These are phyloP conservation scores for Cucurbita argyrosperma DNA, from an alignment of 306 rosid genomes.

Conservation along the genomic window DNA sequence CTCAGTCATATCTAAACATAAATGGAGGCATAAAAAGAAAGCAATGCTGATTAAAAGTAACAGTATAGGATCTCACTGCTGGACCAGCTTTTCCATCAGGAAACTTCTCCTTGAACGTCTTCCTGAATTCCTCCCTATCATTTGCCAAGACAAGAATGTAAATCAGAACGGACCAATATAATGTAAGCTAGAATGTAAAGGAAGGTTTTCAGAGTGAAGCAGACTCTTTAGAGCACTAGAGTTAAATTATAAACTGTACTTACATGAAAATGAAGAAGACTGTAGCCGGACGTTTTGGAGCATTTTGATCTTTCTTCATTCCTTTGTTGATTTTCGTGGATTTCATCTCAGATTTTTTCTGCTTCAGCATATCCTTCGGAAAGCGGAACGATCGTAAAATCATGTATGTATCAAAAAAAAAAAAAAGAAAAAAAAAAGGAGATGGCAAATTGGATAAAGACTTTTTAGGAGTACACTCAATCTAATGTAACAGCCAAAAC, in stretches of 20 bases:
- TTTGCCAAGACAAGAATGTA: not conserved
- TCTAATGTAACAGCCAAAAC: not conserved
- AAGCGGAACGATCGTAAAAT: not conserved
- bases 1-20: not conserved
- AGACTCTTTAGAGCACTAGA: too few species aligned
- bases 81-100: slow-evolving; percentile 22
- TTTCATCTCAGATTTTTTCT: slow-evolving; percentile 14
- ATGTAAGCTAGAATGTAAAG: not conserved
- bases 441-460: not conserved
- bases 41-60: not conserved
- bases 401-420: not conserved
- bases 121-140: slow-evolving; percentile 30
- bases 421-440: not conserved
- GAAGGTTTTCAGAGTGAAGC: not conserved
- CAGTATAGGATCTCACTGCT: slow-evolving; percentile 14
- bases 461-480: not conserved
- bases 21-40: not conserved
- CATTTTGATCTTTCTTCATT: slow-evolving; percentile 16
- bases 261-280: slow-evolving; percentile 26
- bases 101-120: slow-evolving; percentile 13
- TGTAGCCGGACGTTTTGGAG: slow-evolving; percentile 27
- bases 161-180: not conserved
- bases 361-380: slow-evolving; percentile 12
- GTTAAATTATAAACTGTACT: not conserved
- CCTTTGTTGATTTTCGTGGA: slow-evolving; percentile 12